These are phyloP conservation scores for Aspergillus avenaceus DNA, from an alignment of 495 filamentous ascomycete genomes.

Conservation along the genomic window DNA sequence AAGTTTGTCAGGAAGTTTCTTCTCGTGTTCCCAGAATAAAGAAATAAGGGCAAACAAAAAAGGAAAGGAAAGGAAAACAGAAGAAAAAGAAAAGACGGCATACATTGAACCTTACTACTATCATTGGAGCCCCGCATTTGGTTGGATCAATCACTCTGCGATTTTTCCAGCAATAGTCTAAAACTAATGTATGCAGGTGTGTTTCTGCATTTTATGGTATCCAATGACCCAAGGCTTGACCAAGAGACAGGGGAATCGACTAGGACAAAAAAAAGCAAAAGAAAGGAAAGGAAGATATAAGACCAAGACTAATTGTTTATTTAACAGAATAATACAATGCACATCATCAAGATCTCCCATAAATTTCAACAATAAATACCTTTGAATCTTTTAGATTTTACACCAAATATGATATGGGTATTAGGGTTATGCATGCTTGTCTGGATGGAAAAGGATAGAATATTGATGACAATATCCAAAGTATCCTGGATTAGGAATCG, in stretches of 20 bases:
- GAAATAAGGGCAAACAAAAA: background rate
- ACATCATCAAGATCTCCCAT: background rate
- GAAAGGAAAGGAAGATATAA: background rate
- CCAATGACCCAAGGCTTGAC: constrained; percentile 14
- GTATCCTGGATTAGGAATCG: too few species aligned
- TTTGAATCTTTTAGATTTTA: background rate
- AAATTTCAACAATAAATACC: too few species aligned
- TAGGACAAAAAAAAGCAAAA: background rate
- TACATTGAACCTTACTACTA: background rate
- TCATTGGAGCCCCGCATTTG: constrained; percentile 15
- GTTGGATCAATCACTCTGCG: constrained; percentile 6
- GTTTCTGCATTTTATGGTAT: constrained; percentile 13
- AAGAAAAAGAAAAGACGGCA: background rate
- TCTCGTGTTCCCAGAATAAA: background rate
- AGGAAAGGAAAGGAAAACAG: background rate
- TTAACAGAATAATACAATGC: background rate
- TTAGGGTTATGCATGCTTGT: too few species aligned
- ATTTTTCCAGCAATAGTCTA: background rate
- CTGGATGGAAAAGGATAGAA: too few species aligned
- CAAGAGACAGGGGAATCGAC: background rate
- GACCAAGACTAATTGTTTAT: background rate
- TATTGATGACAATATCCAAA: too few species aligned
- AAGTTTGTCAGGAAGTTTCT: background rate
- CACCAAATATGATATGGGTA: too few species aligned
- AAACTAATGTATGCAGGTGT: constrained; percentile 15